Percentiles rank a stretch among this genome's conserved stretches.
Evolutionary conservation across 306 rosid species (phyloP).

Genomic region (Glycine tomentella): DNA sequence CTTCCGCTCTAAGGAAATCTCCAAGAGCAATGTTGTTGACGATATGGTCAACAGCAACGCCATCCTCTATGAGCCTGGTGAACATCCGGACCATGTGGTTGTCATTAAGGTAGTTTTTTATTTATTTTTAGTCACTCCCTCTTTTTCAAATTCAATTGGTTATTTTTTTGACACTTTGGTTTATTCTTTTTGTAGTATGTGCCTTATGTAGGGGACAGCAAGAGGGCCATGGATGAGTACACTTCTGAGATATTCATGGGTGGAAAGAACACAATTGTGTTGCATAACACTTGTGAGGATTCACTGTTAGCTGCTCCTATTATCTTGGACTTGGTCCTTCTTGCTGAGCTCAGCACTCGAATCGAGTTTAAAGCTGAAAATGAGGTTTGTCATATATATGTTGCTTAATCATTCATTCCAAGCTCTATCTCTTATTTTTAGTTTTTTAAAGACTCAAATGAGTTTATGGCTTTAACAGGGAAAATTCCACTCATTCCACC

Average conservation of each 20-base stretch:
- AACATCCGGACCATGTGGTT: conserved; percentile 96
- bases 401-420: neutral
- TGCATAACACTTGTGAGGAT: conserved; percentile 98
- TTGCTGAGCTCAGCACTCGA: conserved; percentile 95
- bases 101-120: conserved; percentile 81
- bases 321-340: conserved; percentile 92
- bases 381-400: conserved; percentile 59
- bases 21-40: conserved; percentile 97
- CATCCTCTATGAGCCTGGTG: conserved; percentile 89
- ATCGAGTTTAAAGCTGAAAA: conserved; percentile 84
- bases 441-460: neutral
- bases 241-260: conserved; percentile 99
- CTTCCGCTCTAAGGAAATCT: conserved; percentile 95
- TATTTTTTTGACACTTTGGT: neutral
- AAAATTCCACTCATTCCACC: conserved; percentile 96
- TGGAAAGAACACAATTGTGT: conserved; percentile 81
- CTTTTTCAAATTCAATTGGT: neutral
- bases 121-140: too few relatives aligned
- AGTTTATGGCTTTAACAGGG: conserved; percentile 52
- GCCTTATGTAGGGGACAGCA: conserved; percentile 92
- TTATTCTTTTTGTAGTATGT: conserved; percentile 63
- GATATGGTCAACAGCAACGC: conserved; percentile 97
- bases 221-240: conserved; percentile 98
- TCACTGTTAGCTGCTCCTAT: conserved; percentile 97
- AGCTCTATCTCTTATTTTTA: neutral